Percentiles rank a stretch among this genome's conserved stretches.
Conservation (phyloP, 805 yeast species). For the Wickerhamiella bombiphila region DNA sequence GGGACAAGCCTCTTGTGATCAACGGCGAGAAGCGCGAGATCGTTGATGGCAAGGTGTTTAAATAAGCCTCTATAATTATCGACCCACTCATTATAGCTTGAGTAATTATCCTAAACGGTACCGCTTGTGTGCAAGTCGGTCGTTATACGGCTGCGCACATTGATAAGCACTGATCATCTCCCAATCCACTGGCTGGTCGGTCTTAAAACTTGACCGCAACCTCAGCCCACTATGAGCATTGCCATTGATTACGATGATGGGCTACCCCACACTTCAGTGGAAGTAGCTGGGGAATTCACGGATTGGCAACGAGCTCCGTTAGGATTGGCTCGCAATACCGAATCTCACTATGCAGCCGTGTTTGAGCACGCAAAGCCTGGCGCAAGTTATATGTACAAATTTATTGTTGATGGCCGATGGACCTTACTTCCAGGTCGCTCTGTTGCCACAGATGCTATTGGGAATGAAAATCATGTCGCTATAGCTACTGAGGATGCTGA, state of each 20-base stretch:
- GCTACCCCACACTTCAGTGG: constrained; percentile 15
- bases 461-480: constrained; percentile 18
- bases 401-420: constrained; percentile 29
- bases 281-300: constrained; percentile 29
- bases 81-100: not conserved
- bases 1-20: constrained; percentile 85
- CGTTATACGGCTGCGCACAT: not conserved
- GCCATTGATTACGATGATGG: constrained; percentile 18
- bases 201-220: too few relatives aligned
- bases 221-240: too few relatives aligned
- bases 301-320: constrained; percentile 24
- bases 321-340: constrained; percentile 11
- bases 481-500: not conserved
- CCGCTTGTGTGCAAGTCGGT: not conserved
- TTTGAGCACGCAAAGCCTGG: constrained; percentile 17
- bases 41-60: constrained; percentile 95
- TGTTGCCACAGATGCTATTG: constrained; percentile 15
- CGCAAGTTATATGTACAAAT: constrained; percentile 25
- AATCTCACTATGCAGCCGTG: constrained; percentile 12
- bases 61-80: constrained; percentile 34
- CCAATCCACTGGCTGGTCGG: not conserved
- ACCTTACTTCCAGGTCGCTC: constrained; percentile 17
- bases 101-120: not conserved
- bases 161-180: not conserved
- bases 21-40: constrained; percentile 68